Base-by-base conservation (phyloP, 495 filamentous ascomycete species). In the Hypomontagnella monticulosa region DNA sequence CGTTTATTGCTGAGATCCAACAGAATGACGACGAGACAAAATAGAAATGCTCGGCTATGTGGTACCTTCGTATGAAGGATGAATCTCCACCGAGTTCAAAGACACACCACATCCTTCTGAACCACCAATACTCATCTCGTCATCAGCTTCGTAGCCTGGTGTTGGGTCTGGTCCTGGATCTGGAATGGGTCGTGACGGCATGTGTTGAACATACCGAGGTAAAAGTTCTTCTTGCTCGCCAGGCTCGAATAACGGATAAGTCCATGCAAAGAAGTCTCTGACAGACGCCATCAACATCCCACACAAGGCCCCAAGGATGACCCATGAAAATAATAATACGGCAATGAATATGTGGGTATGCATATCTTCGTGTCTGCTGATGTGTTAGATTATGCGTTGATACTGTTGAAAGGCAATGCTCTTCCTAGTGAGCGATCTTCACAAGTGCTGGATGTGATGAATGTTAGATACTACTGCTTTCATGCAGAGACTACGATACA, bases 71-170 rank as follows among this genome's bases (percentile, higher is more conserved):
- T 12, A 11, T 36, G 20, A 14, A 7, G 43, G 18, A 1, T 3
- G 43, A 5, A 4, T 30, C 7, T 55, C 20, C 10, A 14, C 2
- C 2, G 34, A 30, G 4, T 8, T 23, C 11, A 38, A 33, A 10
- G 34, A 27, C 4, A 23, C 34, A 18, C 36, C 49, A 34, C 19
- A 53, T 23, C 36, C 18, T 7, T 10, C 33, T 14, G 49, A 38
- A 12, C 58, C 33, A 63, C 19, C 32, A 50, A 55, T 40, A 36
- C 60, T 40, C 10, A 61, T 10, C 33, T 61, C 52, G 44, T 71
- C 54, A 48, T 61, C 20, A 40, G 64, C 59, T 57, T 71, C 37
- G 69, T 70, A 55, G 16, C 16, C 49, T 0, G 34, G 38, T 12
- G 7, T 11, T 18, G 7, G 30, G 1, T n/a, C n/a, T n/a, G n/a